These are phyloP conservation scores for Pisolithus thermaeus DNA, from an alignment of 1,284 basidiomycete genomes.

Conservation along the genomic window DNA sequence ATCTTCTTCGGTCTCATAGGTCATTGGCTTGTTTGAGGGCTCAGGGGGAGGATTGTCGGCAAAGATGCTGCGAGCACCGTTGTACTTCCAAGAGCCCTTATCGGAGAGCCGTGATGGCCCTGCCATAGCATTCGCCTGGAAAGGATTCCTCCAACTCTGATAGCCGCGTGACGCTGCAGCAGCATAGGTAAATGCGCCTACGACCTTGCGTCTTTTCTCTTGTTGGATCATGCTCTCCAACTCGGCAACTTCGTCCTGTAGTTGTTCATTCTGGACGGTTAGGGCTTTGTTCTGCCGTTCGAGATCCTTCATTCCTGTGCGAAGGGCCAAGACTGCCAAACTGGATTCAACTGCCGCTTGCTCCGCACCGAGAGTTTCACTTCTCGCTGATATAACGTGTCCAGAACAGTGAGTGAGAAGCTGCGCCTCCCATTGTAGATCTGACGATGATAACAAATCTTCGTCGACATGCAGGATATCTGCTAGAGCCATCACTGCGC, in stretches of 20 bases:
- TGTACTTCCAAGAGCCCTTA: neutral
- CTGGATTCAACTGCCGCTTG: slow-evolving; percentile 44
- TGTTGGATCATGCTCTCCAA: slow-evolving; percentile 22
- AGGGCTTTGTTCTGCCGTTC: slow-evolving; percentile 30
- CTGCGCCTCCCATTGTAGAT: slow-evolving; percentile 58
- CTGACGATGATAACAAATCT: slow-evolving; percentile 34
- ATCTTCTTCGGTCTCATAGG: slow-evolving; percentile 9
- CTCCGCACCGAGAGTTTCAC: slow-evolving; percentile 13
- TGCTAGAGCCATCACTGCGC: slow-evolving; percentile 40
- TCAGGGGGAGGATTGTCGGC: slow-evolving; percentile 25
- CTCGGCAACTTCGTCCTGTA: slow-evolving; percentile 28
- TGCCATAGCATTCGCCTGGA: slow-evolving; percentile 15
- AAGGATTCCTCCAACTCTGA: neutral
- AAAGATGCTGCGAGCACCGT: slow-evolving; percentile 18
- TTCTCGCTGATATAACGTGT: slow-evolving; percentile 40
- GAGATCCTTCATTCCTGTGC: slow-evolving; percentile 35
- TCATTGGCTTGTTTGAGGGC: slow-evolving; percentile 9
- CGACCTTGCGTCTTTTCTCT: slow-evolving; percentile 10
- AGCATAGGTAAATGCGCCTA: neutral
- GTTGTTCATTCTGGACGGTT: slow-evolving; percentile 26
- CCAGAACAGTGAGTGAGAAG: slow-evolving; percentile 55
- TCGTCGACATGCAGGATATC: slow-evolving; percentile 47
- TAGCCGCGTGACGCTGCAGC: neutral
- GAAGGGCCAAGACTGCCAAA: slow-evolving; percentile 37
- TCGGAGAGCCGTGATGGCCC: slow-evolving; percentile 24